Evolutionary conservation across 345 rosid genomes (phyloP).

Genomic region (Psidium guajava): DNA sequence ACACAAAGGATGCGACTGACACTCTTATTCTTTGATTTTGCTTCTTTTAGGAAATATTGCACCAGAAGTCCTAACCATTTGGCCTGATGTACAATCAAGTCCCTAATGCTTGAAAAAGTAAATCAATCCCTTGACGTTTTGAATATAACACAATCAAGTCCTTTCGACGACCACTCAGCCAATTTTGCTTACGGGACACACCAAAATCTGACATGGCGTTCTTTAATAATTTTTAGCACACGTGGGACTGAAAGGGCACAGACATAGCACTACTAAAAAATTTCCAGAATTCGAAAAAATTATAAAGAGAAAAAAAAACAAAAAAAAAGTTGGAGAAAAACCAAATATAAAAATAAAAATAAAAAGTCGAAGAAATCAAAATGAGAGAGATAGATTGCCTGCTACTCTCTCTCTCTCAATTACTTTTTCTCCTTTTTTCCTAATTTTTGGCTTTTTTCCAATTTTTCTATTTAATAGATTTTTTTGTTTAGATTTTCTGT

Average conservation of each 20-base stretch:
- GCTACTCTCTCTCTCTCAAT: background rate
- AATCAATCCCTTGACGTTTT: background rate
- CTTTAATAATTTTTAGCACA: background rate
- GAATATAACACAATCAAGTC: background rate
- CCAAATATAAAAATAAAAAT: background rate
- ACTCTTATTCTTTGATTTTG: background rate
- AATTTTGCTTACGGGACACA: background rate
- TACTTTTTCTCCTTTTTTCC: background rate
- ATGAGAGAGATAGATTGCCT: background rate
- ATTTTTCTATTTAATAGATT: background rate
- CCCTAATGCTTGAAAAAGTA: background rate
- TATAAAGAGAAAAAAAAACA: background rate
- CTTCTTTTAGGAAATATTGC: background rate
- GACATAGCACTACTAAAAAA: background rate
- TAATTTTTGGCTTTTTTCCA: background rate
- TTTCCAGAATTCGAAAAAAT: too few relatives aligned
- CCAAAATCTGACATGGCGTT: too few relatives aligned
- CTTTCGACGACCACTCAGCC: background rate
- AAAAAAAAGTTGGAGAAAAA: background rate
- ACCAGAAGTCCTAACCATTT: background rate
- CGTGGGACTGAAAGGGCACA: background rate
- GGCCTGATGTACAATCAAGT: background rate
- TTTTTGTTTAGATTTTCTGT: background rate
- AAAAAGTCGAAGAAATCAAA: background rate
- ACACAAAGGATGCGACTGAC: background rate